Base-by-base conservation (phyloP, 768 basidiomycete genomes). In the Rhizopogon vesiculosus region DNA sequence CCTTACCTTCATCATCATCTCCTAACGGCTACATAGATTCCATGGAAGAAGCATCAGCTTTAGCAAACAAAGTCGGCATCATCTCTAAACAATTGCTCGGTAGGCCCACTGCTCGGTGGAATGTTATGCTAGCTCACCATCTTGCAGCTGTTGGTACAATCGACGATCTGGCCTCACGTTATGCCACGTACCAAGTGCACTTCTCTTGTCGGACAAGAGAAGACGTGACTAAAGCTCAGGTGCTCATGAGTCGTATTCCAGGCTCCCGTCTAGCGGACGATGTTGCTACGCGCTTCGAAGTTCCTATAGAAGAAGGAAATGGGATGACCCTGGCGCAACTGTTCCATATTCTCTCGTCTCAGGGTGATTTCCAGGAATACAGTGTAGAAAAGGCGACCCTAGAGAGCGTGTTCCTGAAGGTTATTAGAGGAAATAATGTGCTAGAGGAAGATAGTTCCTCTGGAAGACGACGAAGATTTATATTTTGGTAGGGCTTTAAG, bases 31-130 rank as follows among this genome's bases (percentile, higher is more conserved):
- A 19, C 13, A 15, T 62, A 84, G 87, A 90, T 66, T 89, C 87
- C 0, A 91, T 91, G 89, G 89, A 90, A 69, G 89, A 92, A 68
- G 89, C 87, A 2, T 86, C 87, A 15, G 87, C 87, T 6, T 73
- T 91, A 2, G 86, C 89, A 2, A 85, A 77, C 62, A 83, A 84
- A 64, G 89, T 91, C 16, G 88, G 87, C 18, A 91, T 91, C 53
- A 70, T 92, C 10, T 86, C 89, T 1, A 83, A 82, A 54, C 79
- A 78, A 48, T 74, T 91, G 72, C 77, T 91, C 1, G 86, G 85
- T 86, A 60, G 46, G 78, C 59, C 45, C 19, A 39, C n/a, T 49
- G 45, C 45, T 19, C 48, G n/a, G 13, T 18, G 28, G 10, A 16
- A 7, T 45, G 13, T 35, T 19, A 15, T 5, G 42, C 42, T 10